Percentiles rank a stretch among this genome's conserved stretches.
These are phyloP conservation scores for Raffaelea arxii DNA, from an alignment of 2,329 filamentous ascomycete genomes.

Conservation along the genomic window DNA sequence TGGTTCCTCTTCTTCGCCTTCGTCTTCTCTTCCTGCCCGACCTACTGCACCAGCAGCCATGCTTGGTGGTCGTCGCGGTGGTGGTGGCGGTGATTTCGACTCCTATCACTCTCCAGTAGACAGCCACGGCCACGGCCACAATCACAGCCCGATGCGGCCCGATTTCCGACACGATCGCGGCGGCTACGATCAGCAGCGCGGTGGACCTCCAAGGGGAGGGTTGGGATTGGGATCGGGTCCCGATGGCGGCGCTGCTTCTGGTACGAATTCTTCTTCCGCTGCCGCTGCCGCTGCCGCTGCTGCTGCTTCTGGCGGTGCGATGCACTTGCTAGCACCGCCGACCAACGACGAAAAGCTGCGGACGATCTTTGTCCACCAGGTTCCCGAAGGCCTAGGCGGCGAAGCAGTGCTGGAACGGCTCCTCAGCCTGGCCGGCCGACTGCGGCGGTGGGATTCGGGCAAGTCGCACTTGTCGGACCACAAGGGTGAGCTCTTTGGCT, in stretches of 20 bases:
- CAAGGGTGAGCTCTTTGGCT: constrained; percentile 81
- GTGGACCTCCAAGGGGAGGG: too few relatives aligned
- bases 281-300: too few relatives aligned
- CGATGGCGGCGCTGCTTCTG: too few relatives aligned
- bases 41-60: constrained; percentile 46
- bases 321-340: constrained; percentile 68
- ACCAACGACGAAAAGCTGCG: constrained; percentile 84
- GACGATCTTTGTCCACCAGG: constrained; percentile 81
- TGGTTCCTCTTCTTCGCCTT: too few relatives aligned
- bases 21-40: constrained; percentile 11
- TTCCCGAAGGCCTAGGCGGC: constrained; percentile 67
- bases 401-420: constrained; percentile 75
- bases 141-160: constrained; percentile 4
- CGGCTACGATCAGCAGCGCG: constrained; percentile 49
- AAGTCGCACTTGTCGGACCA: constrained; percentile 52
- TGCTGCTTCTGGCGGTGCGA: too few relatives aligned
- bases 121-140: neutral
- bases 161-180: constrained; percentile 22
- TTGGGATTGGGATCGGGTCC: too few relatives aligned
- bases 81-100: constrained; percentile 38
- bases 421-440: constrained; percentile 62
- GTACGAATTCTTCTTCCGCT: too few relatives aligned
- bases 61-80: constrained; percentile 35
- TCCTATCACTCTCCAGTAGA: constrained; percentile 26
- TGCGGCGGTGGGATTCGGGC: constrained; percentile 78